Evolutionary conservation across 2,329 filamentous ascomycete species (phyloP), one percentile per base, ranked within the genome.

Genomic region (Zasmidium cellare): DNA sequence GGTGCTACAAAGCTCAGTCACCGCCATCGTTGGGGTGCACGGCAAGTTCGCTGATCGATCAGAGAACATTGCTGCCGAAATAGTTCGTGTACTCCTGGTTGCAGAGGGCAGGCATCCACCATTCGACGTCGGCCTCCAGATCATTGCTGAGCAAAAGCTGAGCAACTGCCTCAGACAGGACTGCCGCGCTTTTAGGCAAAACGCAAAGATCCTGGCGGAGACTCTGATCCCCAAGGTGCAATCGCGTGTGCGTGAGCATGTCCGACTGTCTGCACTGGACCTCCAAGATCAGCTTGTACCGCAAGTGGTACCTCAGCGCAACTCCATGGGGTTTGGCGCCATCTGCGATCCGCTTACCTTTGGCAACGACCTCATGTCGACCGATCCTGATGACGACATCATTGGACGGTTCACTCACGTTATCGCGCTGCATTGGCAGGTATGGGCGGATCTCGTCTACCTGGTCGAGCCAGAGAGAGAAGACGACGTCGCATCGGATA

Each of bases 351-450:
- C 67, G n/a, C 53, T 54, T 3, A 51, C 57, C 3, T 49, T 51
- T 22, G 52, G 22, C 19, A 49, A 46, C 6, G 47, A 51, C 28
- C 31, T 52, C 19, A 59, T 41, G 45, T 60, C 56, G 25, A 64
- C 57, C 19, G 70, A 72, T 55, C 63, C 68, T 2, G 67, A 72
- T 24, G 65, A 70, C 22, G 87, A 91, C 58, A 84, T 96, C 72
- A 86, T 90, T 1, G 88, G 87, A 46, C 86, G 90, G 47, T 81
- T 96, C 51, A 88, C 91, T 5, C 93, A 97, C 69, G 85, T 97
- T 46, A 86, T 90, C 14, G 82, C 94, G 5, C 77, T 97, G 22
- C 92, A 97, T 74, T 97, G 92, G 92, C 84, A 90, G 50, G 88
- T 96, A 2, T 97, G 92, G 91, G 84, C 84, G 1, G 84, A 85